Evolutionary conservation across 257 asterid species (phyloP).

Genomic region (Salvia miltiorrhiza): DNA sequence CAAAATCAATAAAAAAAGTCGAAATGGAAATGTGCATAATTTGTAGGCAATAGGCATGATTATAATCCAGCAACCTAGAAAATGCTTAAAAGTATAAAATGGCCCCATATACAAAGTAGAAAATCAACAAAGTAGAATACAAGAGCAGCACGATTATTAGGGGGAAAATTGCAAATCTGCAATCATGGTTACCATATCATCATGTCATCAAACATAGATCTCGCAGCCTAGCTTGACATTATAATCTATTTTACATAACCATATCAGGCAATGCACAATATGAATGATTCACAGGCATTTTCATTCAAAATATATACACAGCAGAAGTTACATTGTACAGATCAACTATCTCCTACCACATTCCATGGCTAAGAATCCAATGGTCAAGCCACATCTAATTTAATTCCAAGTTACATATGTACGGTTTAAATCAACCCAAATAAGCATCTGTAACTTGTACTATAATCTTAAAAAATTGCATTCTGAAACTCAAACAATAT

Average conservation of each 20-base stretch:
- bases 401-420: neutral
- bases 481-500: neutral
- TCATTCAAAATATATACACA: neutral
- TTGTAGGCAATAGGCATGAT: slow-evolving; percentile 17
- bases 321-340: neutral
- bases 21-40: slow-evolving; percentile 2
- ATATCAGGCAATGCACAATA: neutral
- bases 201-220: neutral
- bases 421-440: too few species aligned
- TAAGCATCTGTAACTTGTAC: neutral
- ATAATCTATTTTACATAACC: neutral
- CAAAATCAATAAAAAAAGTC: slow-evolving; percentile 17
- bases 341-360: neutral
- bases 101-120: too few species aligned
- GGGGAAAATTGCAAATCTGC: neutral
- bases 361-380: too few species aligned
- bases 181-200: neutral
- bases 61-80: neutral
- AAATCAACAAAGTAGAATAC: neutral
- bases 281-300: neutral
- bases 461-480: neutral
- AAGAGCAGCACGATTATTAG: neutral
- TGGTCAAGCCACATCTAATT: slow-evolving; percentile 9
- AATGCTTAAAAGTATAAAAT: neutral
- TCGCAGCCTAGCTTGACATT: neutral